Evolutionary conservation across 176 grass and related monocot species (phyloP), one percentile per base, ranked within the genome.

Genomic region (Otatea glauca): DNA sequence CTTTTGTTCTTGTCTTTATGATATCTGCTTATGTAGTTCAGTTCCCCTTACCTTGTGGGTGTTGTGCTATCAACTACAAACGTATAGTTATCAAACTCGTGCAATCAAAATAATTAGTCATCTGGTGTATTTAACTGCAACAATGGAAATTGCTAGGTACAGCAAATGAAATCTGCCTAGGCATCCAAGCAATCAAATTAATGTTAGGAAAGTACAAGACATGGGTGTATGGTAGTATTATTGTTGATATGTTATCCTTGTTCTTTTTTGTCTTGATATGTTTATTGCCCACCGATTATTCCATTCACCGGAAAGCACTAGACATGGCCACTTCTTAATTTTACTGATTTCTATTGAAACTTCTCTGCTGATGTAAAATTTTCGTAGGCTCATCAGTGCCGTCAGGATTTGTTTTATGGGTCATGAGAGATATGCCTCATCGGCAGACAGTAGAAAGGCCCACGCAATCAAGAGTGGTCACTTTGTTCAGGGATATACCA

Each of bases 381-480:
- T 74, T 64, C 51, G 55, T 86, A 99, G 97, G 97, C 21, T 99
- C 93, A 1, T 92, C 93, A 54, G 86, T 94, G 18, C 97, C 97
- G 1, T 99, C 93, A 65, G 97, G 89, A 42, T 94, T 94, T 86
- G 92, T 99, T 68, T 83, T 99, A 37, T 96, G 92, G 97, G 81
- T 99, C n/a, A 94, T 99, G 97, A 94, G 92, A 96, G 97, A 99
- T 16, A 77, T 99, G 88, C 97, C 97, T 60, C 88, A 91, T 76
- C 90, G 83, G 68, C 89, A 83, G 27, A 79, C 70, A 37, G 54
- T 81, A 43, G 88, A 92, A 80, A 92, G 86, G 50, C 81, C 74
- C 7, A 69, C 59, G 62, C 88, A 88, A 71, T 87, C 92, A 59
- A 94, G 74, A 64, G 91, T 89, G 38, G 94, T 94, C 43, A 90